Evolutionary conservation across 2,329 filamentous ascomycete species (phyloP), one percentile per base, ranked within the genome.

Genomic region (Zasmidium angulare): DNA sequence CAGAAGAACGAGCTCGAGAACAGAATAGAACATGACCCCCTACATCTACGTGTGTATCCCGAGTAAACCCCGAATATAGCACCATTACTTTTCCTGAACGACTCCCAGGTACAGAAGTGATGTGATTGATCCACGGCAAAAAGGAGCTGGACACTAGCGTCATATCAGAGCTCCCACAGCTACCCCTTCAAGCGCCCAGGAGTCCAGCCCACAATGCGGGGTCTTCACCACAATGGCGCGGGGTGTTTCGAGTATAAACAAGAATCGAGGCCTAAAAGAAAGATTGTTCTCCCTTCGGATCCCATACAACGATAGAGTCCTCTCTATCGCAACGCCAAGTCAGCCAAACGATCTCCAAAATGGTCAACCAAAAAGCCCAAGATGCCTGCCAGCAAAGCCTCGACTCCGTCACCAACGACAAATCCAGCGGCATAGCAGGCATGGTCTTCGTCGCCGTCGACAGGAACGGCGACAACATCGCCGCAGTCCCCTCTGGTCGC

Each of bases 391-490:
- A 78, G 58, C 65, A 69, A 46, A 70, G 74, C 10, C 70, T 79
- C 14, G 70, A 73, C 61, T 62, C 63, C 46, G 68, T 70, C 4
- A 73, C 71, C 0, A 53, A 65, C n/a, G 66, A 72, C 59, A 60
- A 64, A 20, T 61, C 56, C 1, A 67, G 66, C 3, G 70, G 77
- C n/a, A 64, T 77, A 6, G 71, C 78, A 1, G 78, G 78, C 19
- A 61, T 80, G 1, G 76, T 79, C 24, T 79, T 80, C 62, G 68
- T 76, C 19, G 77, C 77, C 4, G 69, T 80, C 19, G 76, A 79
- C 69, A 77, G 74, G 59, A 71, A 75, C 53, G 78, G 78, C 59
- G 70, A 78, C 2, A 68, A 74, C 1, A 72, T 81, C 11, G 71
- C 74, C 21, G 72, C 77, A 47, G 71, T 74, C 59, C 74, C 78